Evolutionary conservation across 805 yeast genomes (phyloP), one percentile per base, ranked within the genome.

Genomic region (Kregervanrija delftensis): DNA sequence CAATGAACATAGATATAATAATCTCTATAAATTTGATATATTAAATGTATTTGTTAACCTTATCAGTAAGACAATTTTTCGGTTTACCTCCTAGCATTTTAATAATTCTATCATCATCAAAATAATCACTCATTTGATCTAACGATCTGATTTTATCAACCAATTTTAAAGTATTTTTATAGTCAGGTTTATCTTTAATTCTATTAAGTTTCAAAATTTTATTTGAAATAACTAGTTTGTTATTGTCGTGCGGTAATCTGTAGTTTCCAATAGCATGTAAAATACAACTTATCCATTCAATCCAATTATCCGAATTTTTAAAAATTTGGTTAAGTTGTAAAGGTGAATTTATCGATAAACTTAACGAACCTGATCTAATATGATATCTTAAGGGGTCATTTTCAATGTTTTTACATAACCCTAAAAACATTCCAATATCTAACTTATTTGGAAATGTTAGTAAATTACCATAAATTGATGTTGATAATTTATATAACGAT

Each of bases 331-430:
- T 33, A 9, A 52, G 30, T 33, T 46, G 46, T 15, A 54, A 34
- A 11, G 56, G 49, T 2, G 55, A 47, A 3, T 43, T 46, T 4
- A 22, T 38, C 1, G 64, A 56, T 28, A 61, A 35, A 15, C 49
- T 44, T 16, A 50, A 43, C 1, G 55, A 33, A 0, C 50, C 40
- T 3, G 65, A 50, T 34, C 81, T 58, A 30, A 76, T 61, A 46
- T 76, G 81, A 50, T 69, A 76, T 43, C 64, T 63, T 13, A 72
- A 60, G 2, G 81, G 81, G 47, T 75, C 66, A 3, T 46, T 47
- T 47, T 74, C 76, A 16, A 76, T 74, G 36, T 68, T 66, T 36
- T 61, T 62, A 53, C 80, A 76, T 13, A 74, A 45, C 11, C 59
- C 57, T 33, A 63, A 64, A 5, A 74, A 48, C 65, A 71, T 63